Base-by-base conservation (phyloP, 2,329 filamentous ascomycete species). In the Cercospora brassicicola region DNA sequence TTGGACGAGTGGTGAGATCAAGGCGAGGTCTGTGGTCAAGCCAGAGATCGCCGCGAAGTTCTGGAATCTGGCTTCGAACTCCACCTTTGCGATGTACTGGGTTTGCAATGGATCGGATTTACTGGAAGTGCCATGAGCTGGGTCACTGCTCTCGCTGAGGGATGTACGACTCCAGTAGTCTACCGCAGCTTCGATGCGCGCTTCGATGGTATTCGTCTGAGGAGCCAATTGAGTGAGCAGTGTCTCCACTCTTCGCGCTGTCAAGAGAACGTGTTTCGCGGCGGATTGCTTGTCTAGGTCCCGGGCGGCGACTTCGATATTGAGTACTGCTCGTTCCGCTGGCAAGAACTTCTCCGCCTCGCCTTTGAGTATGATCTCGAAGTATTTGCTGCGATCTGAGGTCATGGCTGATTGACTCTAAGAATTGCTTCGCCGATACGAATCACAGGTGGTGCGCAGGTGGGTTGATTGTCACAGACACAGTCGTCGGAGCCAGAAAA, bases 91-190 rank as follows among this genome's bases (percentile, higher is more conserved):
- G 9, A 20, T 42, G 13, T 64, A 59, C 13, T 62, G 33, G 31
- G 30, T 7, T 2, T 18, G 20, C 48, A 20, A 5, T 15, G 48
- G 18, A 15, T 23, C 48, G 8, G 4, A 30, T n/a, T 15, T 59
- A 31, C 57, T 31, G 7, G 13, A 20, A n/a, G 5, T 20, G 57
- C 30, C 59, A 7, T 26, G 63, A 13, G 10, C 23, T 18, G 26
- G 18, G 3, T 65, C n/a, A 11, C 45, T 57, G n/a, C 15, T 69
- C 33, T 69, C 67, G 6, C 31, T 64, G n/a, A 69, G 26, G 3
- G 67, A 69, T 7, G 67, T 69, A 2, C 67, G 59, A n/a, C 33
- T 69, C 67, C 63, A 66, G 59, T 59, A 53, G 33, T 69, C 67
- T 23, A 66, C 51, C 2, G 45, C 13, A 5, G 66, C 66, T 2